These are phyloP conservation scores for Pseudozyma flocculosa DNA, from an alignment of 1,284 basidiomycete species.

Conservation along the genomic window DNA sequence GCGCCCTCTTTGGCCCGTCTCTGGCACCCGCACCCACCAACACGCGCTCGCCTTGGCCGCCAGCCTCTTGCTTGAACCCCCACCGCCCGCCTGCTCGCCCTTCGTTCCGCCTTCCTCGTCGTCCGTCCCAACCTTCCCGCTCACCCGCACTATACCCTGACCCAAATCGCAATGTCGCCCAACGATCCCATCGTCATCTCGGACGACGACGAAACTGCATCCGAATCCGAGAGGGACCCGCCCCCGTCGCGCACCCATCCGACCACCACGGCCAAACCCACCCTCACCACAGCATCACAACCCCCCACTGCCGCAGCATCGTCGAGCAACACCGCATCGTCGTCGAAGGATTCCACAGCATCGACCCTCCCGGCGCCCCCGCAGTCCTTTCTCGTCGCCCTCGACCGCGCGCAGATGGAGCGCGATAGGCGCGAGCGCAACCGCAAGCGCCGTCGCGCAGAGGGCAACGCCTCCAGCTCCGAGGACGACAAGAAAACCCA, in stretches of 20 bases:
- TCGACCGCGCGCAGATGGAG: conserved; percentile 42
- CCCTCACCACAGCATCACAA: no score
- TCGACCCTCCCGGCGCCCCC: no score
- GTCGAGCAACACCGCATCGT: no score
- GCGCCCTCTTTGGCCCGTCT: no score
- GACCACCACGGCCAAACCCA: conserved; percentile 1
- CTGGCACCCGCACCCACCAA: no score
- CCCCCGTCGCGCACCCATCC: no score
- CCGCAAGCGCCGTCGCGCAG: conserved; percentile 26
- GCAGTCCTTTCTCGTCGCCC: conserved; percentile 16
- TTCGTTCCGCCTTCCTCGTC: neutral
- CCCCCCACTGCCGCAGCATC: no score
- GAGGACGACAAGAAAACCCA: conserved; percentile 12
- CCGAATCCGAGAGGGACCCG: conserved; percentile 12
- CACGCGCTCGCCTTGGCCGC: no score
- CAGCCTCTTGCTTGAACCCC: no score
- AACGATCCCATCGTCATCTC: conserved; percentile 23
- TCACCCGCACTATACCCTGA: neutral
- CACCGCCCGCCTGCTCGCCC: no score
- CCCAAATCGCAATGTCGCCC: neutral
- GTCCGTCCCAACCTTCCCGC: no score
- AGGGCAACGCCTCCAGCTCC: conserved; percentile 13
- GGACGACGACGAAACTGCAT: conserved; percentile 5
- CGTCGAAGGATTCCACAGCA: no score
- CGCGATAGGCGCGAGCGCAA: conserved; percentile 37